A percentile compares a stretch with the other conserved stretches of the same genome.
phyloP scores from a whole-genome alignment of 441 rosid species.

The Pelargonium australe region DNA sequence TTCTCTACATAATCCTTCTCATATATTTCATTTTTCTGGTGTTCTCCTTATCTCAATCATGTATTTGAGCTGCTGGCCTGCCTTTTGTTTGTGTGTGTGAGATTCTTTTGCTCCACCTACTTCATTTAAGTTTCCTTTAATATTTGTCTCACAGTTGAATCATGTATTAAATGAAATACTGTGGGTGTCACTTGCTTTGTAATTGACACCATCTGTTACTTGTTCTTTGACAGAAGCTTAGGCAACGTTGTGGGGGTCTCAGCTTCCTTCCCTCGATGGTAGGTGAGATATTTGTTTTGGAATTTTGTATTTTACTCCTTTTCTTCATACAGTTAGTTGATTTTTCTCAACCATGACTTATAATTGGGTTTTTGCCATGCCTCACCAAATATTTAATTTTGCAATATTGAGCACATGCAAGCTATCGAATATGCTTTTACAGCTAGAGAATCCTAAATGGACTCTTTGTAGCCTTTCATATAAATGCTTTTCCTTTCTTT shows the following conservation, averaged over 20 bases:
- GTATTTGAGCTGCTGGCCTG: neutral
- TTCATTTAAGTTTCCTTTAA: neutral
- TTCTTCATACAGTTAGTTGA: neutral
- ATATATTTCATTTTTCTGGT: neutral
- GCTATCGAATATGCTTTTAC: neutral
- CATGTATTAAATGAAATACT: neutral
- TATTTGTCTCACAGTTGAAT: neutral
- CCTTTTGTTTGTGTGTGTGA: neutral
- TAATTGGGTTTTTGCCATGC: neutral
- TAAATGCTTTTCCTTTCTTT: neutral
- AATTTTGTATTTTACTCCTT: neutral
- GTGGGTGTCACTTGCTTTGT: neutral
- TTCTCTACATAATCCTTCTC: neutral
- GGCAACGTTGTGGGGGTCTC: neutral
- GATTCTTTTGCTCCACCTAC: neutral
- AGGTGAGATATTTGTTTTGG: conserved; percentile 1
- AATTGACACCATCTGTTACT: neutral
- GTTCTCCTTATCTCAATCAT: neutral
- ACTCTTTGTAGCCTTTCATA: neutral
- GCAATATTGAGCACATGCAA: neutral
- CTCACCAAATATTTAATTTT: neutral
- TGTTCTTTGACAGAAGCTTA: neutral
- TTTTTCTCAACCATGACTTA: neutral
- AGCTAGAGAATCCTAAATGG: neutral
- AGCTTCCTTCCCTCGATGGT: neutral